These are phyloP conservation scores for Blumeria graminis DNA, from an alignment of 2,329 filamentous ascomycete species.

Conservation along the genomic window DNA sequence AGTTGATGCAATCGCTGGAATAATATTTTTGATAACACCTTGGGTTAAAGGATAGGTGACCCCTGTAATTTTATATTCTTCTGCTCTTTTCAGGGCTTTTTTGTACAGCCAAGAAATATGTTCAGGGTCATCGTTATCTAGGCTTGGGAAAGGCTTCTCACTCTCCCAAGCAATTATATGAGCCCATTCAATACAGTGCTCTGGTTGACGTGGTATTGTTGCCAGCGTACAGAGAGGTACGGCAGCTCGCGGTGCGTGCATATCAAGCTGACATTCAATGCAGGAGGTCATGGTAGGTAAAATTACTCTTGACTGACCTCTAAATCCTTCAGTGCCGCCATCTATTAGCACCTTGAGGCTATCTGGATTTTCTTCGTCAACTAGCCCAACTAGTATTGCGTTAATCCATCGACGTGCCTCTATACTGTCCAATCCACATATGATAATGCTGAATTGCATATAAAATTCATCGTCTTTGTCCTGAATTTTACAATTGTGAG, in stretches of 20 bases:
- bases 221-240: constrained; percentile 92
- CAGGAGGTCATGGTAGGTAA: constrained; percentile 83
- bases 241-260: constrained; percentile 92
- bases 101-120: constrained; percentile 95
- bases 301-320: constrained; percentile 83
- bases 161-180: constrained; percentile 95
- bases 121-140: constrained; percentile 90
- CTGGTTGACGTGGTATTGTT: constrained; percentile 84
- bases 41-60: constrained; percentile 93
- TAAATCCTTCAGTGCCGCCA: constrained; percentile 93
- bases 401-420: constrained; percentile 99
- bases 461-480: constrained; percentile 94
- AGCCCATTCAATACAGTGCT: constrained; percentile 97
- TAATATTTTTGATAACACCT: constrained; percentile 97
- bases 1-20: constrained; percentile 90
- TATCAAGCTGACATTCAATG: constrained; percentile 94
- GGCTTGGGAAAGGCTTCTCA: constrained; percentile 54
- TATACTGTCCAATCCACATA: constrained; percentile 90
- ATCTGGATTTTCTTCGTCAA: constrained; percentile 61
- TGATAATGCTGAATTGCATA: constrained; percentile 81
- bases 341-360: constrained; percentile 85
- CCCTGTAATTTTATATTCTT: constrained; percentile 74
- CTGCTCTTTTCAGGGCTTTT: constrained; percentile 55
- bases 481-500: constrained; percentile 86
- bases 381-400: constrained; percentile 71